Base-by-base conservation (phyloP, 305 asterid genomes). In the Caryopteris hybrid region DNA sequence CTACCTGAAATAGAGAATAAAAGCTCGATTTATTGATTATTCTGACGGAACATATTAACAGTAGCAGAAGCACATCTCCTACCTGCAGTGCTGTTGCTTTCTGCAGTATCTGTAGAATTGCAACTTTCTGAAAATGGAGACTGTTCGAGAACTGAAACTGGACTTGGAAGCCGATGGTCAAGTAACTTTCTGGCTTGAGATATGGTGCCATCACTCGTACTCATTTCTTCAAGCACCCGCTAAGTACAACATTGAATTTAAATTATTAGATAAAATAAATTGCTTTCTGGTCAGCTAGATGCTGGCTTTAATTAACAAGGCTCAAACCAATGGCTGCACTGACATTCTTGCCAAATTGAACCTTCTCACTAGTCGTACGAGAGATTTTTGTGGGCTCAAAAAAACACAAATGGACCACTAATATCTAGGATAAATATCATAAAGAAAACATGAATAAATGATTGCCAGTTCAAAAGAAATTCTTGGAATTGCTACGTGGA, bases 81-180 rank as follows among this genome's bases (percentile, higher is more conserved):
- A 91, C 96, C 89, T 80, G 70, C 84, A n/a, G 78, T 77, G 53
- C 76, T 66, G 68, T 70, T 70, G 76, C 90, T 85, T 29, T 83
- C 87, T 21, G 76, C 79, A 43, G 91, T 81, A 59, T 87, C 85
- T 8, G 88, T 81, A 64, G 92, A 94, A 76, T 80, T 86, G 81
- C 85, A 86, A 69, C 95, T 91, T 51, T 87, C 91, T 4, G 82
- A 68, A 45, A 77, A 67, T 29, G 80, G 74, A 52, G 88, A 81
- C 51, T 70, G 79, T 65, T 85, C 97, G 34, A 88, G 92, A 78
- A 89, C 89, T 68, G 96, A 93, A 60, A 84, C 79, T 18, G 97
- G 96, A 79, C 97, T 88, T 54, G 90, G 94, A 73, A 76, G 83
- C 70, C 81, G 79, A 66, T 80, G 64, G 68, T 81, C 86, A 12